phyloP scores from a whole-genome alignment of 257 asterid species.

The Verbena officinalis region DNA sequence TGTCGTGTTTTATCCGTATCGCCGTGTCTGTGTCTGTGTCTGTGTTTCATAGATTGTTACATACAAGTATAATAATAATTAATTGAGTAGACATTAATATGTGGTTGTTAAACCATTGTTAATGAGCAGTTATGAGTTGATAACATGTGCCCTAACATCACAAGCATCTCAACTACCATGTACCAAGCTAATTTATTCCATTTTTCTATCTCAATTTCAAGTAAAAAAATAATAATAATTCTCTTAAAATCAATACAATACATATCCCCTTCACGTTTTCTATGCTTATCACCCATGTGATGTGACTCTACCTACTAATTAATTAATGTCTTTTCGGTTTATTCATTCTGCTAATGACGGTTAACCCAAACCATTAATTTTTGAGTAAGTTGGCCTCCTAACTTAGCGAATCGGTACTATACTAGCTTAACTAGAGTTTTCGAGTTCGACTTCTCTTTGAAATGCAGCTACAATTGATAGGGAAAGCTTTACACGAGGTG shows the following conservation, averaged over 20 bases:
- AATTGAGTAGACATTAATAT: constrained; percentile 4
- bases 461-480: too few relatives aligned
- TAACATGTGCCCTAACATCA: constrained; percentile 30
- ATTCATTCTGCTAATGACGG: constrained; percentile 10
- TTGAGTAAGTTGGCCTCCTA: too few relatives aligned
- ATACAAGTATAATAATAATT: background rate
- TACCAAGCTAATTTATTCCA: background rate
- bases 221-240: too few relatives aligned
- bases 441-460: too few relatives aligned
- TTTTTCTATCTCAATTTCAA: background rate
- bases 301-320: constrained; percentile 19
- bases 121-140: constrained; percentile 24
- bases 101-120: constrained; percentile 21
- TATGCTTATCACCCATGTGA: constrained; percentile 21
- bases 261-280: background rate
- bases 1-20: too few relatives aligned
- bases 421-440: too few relatives aligned
- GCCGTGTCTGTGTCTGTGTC: too few relatives aligned
- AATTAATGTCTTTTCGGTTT: constrained; percentile 3
- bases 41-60: too few relatives aligned
- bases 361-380: background rate
- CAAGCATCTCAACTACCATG: constrained; percentile 34
- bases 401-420: too few relatives aligned
- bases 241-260: background rate
- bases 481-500: too few relatives aligned